phyloP scores from a whole-genome alignment of 495 filamentous ascomycete genomes.

The Penicillium waksmanii region DNA sequence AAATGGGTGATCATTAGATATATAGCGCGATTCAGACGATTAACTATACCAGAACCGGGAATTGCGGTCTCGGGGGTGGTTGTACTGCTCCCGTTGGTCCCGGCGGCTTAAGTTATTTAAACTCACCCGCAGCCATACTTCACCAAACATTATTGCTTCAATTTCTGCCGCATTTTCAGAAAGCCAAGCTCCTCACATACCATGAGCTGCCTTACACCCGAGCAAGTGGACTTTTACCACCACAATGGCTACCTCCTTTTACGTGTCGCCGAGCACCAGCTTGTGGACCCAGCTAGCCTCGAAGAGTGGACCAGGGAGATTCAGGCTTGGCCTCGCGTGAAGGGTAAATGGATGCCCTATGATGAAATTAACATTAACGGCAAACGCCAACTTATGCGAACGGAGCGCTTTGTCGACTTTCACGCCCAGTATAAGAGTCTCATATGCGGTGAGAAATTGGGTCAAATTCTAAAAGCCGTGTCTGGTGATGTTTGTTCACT shows the following conservation, averaged over 20 bases:
- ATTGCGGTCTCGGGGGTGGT: not conserved
- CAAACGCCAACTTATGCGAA: constrained; percentile 46
- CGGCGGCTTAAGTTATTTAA: too few relatives aligned
- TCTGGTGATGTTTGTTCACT: constrained; percentile 30
- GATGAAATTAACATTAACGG: constrained; percentile 47
- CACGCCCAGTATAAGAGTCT: constrained; percentile 39
- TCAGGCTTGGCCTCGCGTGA: constrained; percentile 39
- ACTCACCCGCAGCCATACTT: not conserved
- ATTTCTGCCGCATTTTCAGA: not conserved
- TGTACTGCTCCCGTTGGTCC: too few relatives aligned
- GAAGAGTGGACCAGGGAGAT: constrained; percentile 47
- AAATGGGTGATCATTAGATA: not conserved
- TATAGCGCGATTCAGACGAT: not conserved
- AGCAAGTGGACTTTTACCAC: constrained; percentile 39
- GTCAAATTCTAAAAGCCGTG: constrained; percentile 38
- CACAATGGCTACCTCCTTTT: constrained; percentile 44
- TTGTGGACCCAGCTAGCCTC: constrained; percentile 32
- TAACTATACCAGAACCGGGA: not conserved
- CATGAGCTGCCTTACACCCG: constrained; percentile 27
- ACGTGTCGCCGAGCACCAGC: constrained; percentile 31
- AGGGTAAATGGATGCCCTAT: constrained; percentile 50
- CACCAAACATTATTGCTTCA: not conserved
- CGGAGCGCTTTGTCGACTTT: constrained; percentile 47
- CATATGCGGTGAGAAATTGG: constrained; percentile 37
- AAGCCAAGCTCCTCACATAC: not conserved